A percentile compares a stretch with the other conserved stretches of the same genome.
phyloP scores from a whole-genome alignment of 2,329 filamentous ascomycete genomes.

The Penicillium sp. region DNA sequence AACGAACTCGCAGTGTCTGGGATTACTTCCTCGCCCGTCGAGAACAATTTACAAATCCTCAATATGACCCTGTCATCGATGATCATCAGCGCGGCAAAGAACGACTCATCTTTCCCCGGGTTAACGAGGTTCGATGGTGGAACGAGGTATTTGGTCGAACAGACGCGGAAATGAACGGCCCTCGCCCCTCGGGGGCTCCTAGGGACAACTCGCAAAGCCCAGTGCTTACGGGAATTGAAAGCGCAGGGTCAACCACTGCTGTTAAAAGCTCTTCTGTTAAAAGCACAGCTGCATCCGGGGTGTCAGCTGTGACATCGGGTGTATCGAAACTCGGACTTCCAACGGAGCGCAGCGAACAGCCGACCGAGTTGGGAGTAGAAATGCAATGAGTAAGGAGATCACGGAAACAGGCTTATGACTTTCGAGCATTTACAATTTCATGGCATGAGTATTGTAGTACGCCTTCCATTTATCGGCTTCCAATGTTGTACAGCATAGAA shows the following conservation, averaged over 20 bases:
- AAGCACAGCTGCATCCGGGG: slow-evolving; percentile 31
- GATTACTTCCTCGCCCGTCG: slow-evolving; percentile 84
- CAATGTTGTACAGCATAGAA: neutral
- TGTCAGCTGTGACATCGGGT: slow-evolving; percentile 45
- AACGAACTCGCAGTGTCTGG: slow-evolving; percentile 85
- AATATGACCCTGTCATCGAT: slow-evolving; percentile 71
- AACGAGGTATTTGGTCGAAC: slow-evolving; percentile 77
- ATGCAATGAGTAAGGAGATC: slow-evolving; percentile 42
- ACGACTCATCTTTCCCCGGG: slow-evolving; percentile 73
- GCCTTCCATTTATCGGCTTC: neutral
- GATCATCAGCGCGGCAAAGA: slow-evolving; percentile 77
- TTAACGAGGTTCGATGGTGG: slow-evolving; percentile 89
- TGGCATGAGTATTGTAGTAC: slow-evolving; percentile 1
- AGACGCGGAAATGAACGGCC: slow-evolving; percentile 83
- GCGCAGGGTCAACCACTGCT: slow-evolving; percentile 46
- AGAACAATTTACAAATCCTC: slow-evolving; percentile 75
- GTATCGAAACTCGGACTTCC: slow-evolving; percentile 46
- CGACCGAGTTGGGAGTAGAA: slow-evolving; percentile 47
- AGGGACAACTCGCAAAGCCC: slow-evolving; percentile 37
- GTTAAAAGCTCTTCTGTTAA: slow-evolving; percentile 32
- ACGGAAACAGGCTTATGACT: neutral
- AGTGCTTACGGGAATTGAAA: slow-evolving; percentile 59
- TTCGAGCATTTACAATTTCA: slow-evolving; percentile 8
- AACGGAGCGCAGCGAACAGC: slow-evolving; percentile 27
- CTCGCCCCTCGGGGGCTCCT: slow-evolving; percentile 50